These are phyloP conservation scores for Exophiala alcalophila DNA, from an alignment of 2,329 filamentous ascomycete genomes.

Conservation along the genomic window DNA sequence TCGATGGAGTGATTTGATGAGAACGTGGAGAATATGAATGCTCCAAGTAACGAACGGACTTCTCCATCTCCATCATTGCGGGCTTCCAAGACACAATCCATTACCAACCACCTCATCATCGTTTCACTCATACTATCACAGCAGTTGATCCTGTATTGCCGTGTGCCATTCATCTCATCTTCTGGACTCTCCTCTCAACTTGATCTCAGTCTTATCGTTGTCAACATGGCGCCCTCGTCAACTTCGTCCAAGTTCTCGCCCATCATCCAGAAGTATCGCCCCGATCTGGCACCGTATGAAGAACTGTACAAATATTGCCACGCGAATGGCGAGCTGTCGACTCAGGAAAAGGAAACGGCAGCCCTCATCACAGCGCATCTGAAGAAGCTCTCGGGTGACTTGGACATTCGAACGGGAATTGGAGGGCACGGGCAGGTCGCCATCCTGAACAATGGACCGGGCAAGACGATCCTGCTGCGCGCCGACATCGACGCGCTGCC, in stretches of 20 bases:
- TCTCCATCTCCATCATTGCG: too few relatives aligned
- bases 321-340: conserved; percentile 57
- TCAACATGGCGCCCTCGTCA: not conserved
- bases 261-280: conserved; percentile 39
- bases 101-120: too few relatives aligned
- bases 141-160: too few relatives aligned
- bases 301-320: conserved; percentile 59
- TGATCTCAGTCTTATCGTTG: not conserved
- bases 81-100: too few relatives aligned
- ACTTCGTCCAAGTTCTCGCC: conserved; percentile 19
- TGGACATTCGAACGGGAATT: conserved; percentile 44
- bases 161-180: too few relatives aligned
- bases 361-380: conserved; percentile 47
- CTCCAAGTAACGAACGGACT: too few relatives aligned
- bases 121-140: too few relatives aligned
- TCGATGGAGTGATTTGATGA: too few relatives aligned
- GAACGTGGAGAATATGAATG: too few relatives aligned
- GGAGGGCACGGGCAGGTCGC: conserved; percentile 47
- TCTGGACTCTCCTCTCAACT: too few relatives aligned
- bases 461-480: conserved; percentile 47
- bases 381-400: conserved; percentile 23
- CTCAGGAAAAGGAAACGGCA: conserved; percentile 55
- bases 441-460: conserved; percentile 43
- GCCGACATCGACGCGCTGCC: conserved; percentile 53
- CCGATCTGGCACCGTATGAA: conserved; percentile 49